Percentiles rank a stretch among this genome's conserved stretches.
These are phyloP conservation scores for Telfairia occidentalis DNA, from an alignment of 331 rosid genomes.

Conservation along the genomic window DNA sequence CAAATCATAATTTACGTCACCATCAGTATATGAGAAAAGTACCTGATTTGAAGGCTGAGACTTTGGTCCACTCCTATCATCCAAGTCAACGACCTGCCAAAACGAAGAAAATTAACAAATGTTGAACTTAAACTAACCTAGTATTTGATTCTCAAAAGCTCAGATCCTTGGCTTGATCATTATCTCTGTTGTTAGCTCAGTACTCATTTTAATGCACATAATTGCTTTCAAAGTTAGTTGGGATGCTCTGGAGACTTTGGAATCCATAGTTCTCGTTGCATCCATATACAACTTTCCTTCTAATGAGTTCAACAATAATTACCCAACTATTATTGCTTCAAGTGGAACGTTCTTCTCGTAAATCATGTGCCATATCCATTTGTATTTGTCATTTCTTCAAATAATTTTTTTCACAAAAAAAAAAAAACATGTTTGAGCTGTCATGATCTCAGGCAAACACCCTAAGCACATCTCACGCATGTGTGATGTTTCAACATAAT, in stretches of 20 bases:
- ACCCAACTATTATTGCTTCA: not conserved
- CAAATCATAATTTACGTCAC: not conserved
- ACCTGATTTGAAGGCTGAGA: conserved; percentile 8
- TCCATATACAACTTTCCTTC: not conserved
- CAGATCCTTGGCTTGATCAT: not conserved
- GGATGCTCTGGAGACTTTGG: not conserved
- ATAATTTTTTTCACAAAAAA: no score
- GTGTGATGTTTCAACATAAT: not conserved
- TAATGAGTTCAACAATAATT: not conserved
- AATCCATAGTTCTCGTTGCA: no score
- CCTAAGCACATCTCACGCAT: not conserved
- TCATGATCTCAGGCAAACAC: not conserved
- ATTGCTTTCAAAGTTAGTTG: not conserved
- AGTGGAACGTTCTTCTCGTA: not conserved
- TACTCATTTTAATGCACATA: not conserved
- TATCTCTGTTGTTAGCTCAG: not conserved
- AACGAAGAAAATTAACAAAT: not conserved
- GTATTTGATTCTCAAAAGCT: not conserved
- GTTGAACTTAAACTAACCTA: not conserved
- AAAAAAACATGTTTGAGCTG: not conserved
- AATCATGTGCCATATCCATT: no score
- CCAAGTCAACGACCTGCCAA: conserved; percentile 7
- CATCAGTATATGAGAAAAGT: not conserved
- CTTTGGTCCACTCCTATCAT: not conserved
- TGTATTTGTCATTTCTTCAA: not conserved